Percentiles rank a stretch among this genome's conserved stretches.
These are phyloP conservation scores for Penicillium expansum DNA, from an alignment of 2,329 filamentous ascomycete species.

Conservation along the genomic window DNA sequence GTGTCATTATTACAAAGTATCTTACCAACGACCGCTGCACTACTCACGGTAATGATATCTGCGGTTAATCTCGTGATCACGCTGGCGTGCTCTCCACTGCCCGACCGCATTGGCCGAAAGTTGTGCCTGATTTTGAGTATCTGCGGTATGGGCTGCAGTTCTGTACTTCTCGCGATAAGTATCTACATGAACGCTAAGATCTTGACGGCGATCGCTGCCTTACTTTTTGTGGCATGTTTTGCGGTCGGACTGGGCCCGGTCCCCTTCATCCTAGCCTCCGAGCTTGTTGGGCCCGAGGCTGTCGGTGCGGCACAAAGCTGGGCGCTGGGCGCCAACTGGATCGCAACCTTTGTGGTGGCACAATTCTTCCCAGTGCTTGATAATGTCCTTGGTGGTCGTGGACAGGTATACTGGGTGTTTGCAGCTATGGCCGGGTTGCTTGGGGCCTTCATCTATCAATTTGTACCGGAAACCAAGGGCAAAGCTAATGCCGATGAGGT, in stretches of 20 bases:
- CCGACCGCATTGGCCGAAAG: conserved; percentile 86
- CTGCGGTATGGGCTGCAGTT: conserved; percentile 75
- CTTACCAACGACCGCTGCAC: conserved; percentile 73
- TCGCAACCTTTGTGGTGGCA: conserved; percentile 86
- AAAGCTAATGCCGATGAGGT: conserved; percentile 83
- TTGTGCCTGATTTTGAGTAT: conserved; percentile 79
- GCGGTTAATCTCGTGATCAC: conserved; percentile 83
- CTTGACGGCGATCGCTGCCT: conserved; percentile 75
- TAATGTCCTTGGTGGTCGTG: conserved; percentile 69
- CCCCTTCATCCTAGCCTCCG: conserved; percentile 88
- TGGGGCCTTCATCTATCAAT: conserved; percentile 67
- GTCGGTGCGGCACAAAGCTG: conserved; percentile 90
- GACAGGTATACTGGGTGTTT: conserved; percentile 92
- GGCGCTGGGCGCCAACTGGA: conserved; percentile 81
- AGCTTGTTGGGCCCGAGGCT: conserved; percentile 85
- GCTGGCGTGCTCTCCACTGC: conserved; percentile 73
- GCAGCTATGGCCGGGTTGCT: conserved; percentile 68
- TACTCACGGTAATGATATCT: conserved; percentile 85
- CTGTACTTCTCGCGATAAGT: conserved; percentile 73
- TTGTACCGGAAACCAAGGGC: conserved; percentile 84
- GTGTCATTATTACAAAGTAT: conserved; percentile 81
- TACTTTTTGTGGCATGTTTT: conserved; percentile 85
- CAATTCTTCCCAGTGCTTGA: conserved; percentile 94
- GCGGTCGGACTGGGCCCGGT: conserved; percentile 89
- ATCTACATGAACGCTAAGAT: conserved; percentile 71